Evolutionary conservation across 2,329 filamentous ascomycete genomes (phyloP), one percentile per base, ranked within the genome.

Genomic region (Penicillium oxalicum): DNA sequence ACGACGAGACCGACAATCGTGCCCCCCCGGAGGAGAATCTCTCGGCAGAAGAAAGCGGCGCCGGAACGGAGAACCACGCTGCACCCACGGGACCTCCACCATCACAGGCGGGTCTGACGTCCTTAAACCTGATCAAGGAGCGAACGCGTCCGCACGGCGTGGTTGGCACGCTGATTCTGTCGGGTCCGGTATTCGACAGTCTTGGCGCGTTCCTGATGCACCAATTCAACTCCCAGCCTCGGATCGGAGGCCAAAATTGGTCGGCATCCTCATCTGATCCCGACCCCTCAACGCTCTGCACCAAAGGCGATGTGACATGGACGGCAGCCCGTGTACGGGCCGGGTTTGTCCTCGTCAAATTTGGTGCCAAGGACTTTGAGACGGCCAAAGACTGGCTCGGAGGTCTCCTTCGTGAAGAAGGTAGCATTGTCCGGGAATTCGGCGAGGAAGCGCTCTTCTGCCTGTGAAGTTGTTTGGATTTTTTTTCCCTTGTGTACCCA

Each of bases 281-380:
- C 33, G 58, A 61, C n/a, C 44, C 50, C 25, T 52, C 18, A 18
- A 18, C 56, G 9, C 55, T 78, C 78, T 61, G 71, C 71, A 54
- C 54, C 5, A 56, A 61, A 33, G 56, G 59, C 42, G 79, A 79
- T 12, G 68, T 95, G 3, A 74, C 91, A 3, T 95, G 90, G 88
- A 91, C 89, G 26, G 88, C 87, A 9, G 87, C 90, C 11, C 79
- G 78, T 26, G 82, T 94, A 32, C 79, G 90, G 45, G 67, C 63
- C 12, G 86, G 88, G 4, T 95, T 91, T 62, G 85, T 93, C 3
- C 78, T 96, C 26, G 86, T 97, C 58, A 97, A 97, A 67, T 94
- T 97, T 66, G 89, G 88, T 1, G 88, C 91, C 1, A 78, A 77
- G 47, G 85, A 84, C 39, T 85, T 95, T 25, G 90, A 97, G 66